Evolutionary conservation across 257 asterid species (phyloP).

Genomic region (Coffea canephora): DNA sequence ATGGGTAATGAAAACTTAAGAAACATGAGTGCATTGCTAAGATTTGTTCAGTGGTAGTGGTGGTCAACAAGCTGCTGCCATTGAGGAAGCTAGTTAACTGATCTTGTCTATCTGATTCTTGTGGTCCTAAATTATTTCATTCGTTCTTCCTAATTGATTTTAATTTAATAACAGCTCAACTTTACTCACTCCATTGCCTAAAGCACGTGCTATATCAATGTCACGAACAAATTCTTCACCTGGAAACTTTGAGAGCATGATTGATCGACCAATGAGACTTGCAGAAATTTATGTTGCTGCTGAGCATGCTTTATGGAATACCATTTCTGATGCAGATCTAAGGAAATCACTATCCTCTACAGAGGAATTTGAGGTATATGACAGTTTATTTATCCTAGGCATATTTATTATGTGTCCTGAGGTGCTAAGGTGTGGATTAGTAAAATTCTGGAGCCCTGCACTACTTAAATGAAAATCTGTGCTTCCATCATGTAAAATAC

Average conservation of each 20-base stretch:
- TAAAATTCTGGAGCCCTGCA: neutral
- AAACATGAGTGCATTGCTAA: constrained; percentile 11
- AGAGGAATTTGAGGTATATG: constrained; percentile 81
- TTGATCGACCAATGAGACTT: constrained; percentile 92
- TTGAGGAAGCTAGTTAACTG: constrained; percentile 4
- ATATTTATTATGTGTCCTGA: neutral
- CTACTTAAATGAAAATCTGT: no score
- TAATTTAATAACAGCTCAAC: constrained; percentile 70
- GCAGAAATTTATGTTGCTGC: constrained; percentile 94
- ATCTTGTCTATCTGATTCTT: neutral
- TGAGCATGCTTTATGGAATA: constrained; percentile 80
- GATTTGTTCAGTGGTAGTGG: neutral
- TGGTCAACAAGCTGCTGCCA: neutral
- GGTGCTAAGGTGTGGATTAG: neutral
- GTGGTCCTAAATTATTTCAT: neutral
- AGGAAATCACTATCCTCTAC: constrained; percentile 74
- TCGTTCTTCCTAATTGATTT: constrained; percentile 31
- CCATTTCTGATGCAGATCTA: constrained; percentile 68
- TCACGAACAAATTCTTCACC: constrained; percentile 88
- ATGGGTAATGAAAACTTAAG: constrained; percentile 55
- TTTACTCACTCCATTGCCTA: constrained; percentile 39
- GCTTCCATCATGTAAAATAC: neutral
- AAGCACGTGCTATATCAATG: constrained; percentile 51
- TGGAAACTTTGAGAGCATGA: constrained; percentile 69
- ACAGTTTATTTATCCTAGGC: constrained; percentile 16